phyloP scores from a whole-genome alignment of 495 filamentous ascomycete species.

The Talaromyces ruber region DNA sequence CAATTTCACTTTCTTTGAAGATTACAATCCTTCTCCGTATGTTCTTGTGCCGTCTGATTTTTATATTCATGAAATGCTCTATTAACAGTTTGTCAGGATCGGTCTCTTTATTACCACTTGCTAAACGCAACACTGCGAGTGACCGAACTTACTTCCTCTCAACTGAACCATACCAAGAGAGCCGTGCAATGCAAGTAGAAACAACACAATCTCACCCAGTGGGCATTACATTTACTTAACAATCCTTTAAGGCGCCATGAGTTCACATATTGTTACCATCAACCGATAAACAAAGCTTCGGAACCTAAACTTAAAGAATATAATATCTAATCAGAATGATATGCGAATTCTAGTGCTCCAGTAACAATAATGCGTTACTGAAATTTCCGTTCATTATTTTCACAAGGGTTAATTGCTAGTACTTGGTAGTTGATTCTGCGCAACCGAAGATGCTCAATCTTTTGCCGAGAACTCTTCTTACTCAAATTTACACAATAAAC shows the following conservation, averaged over 20 bases:
- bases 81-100: constrained; percentile 30
- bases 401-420: not conserved
- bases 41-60: constrained; percentile 8
- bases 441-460: not conserved
- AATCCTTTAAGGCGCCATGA: not conserved
- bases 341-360: not conserved
- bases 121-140: constrained; percentile 19
- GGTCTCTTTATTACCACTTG: constrained; percentile 56
- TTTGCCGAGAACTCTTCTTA: too few species aligned
- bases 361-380: not conserved
- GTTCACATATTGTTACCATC: not conserved
- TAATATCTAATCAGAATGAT: not conserved
- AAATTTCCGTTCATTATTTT: too few species aligned
- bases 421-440: not conserved
- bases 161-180: not conserved
- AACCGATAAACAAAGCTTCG: not conserved
- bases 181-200: not conserved
- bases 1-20: constrained; percentile 55
- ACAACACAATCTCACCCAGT: not conserved
- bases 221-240: not conserved
- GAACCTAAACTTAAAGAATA: not conserved
- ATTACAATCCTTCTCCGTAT: constrained; percentile 49
- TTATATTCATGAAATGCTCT: not conserved
- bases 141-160: not conserved
- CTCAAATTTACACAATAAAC: too few species aligned